Evolutionary conservation across 2,329 filamentous ascomycete genomes (phyloP), one percentile per base, ranked within the genome.

Genomic region (Colletotrichum ledebouriae): DNA sequence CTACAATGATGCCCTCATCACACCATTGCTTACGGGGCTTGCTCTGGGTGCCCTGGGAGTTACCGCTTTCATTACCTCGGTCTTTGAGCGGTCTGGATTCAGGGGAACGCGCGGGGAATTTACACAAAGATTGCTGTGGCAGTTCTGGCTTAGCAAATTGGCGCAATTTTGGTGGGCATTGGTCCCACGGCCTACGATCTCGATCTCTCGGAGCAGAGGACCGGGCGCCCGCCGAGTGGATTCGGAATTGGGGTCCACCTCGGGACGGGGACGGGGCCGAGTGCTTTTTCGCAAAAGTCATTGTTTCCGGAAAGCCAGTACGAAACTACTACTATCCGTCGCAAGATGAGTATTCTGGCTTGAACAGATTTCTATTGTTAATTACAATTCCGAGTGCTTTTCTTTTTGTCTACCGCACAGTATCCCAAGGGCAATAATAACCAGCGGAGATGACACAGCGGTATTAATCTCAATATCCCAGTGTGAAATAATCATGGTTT

Each of bases 31-130:
- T 47, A 5, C 25, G 33, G n/a, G 42, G 10, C 42, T 25, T 25
- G 25, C 25, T n/a, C 6, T 46, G n/a, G 49, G 3, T 33, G 49
- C 49, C 15, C 33, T 20, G 15, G 49, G 4, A 9, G 2, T 4
- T 37, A 37, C 37, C 34, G 46, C 10, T 53, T 67, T 60, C 65
- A 42, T 67, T 52, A 64, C 65, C 60, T 63, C 53, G 60, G 53
- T 12, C 50, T 42, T 41, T n/a, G 22, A 15, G 20, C 10, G 33
- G 41, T 59, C 56, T 59, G 42, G 42, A 59, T 13, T 46, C 7
- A 33, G 34, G 49, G 15, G 37, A 20, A 20, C n/a, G 42, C 15
- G n/a, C 34, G 22, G 39, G 39, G n/a, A 57, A 29, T 0, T 4
- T 6, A 7, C 2, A 25, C 15, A 3, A 29, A 6, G 34, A 4